Evolutionary conservation across 2,329 filamentous ascomycete species (phyloP), one percentile per base, ranked within the genome.

Genomic region (Paraphaeosphaeria minitans): DNA sequence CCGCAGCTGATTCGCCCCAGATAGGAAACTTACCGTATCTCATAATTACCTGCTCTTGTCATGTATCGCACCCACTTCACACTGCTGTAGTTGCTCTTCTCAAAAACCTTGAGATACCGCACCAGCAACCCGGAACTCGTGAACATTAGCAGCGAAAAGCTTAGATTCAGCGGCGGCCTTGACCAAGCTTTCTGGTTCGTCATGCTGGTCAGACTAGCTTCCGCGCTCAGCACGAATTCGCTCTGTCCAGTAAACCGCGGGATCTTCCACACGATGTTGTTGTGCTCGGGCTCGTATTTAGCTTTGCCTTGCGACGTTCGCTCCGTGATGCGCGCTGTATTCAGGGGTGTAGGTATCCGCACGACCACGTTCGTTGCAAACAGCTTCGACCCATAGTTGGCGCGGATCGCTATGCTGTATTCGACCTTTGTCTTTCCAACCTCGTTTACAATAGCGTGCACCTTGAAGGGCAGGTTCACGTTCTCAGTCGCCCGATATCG

Each of bases 21-120:
- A 16, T 6, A 19, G 16, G 16, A 9, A 7, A 63, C 70, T 33
- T 66, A 96, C 89, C 93, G 85, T 75, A 99, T 97, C 81, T 99
- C 95, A 78, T 99, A 99, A 78, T 93, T 97, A 29, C 95, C 95
- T 16, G 94, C 95, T 66, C 94, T 88, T 19, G 95, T 99, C 95
- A 99, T 98, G 79, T 99, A 99, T 69, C 95, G 84, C 69, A 99
- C 95, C 95, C 95, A 99, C 79, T 99, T 99, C 50, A 99, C 95
- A 74, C 93, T 97, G 63, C 91, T 96, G 77, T 99, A 99, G 78
- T 98, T 98, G 78, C 87, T 95, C 87, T 99, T 99, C 82, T 99
- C 95, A 81, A 99, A 99, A 1, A 99, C 95, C 80, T 99, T 99
- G 58, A 99, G 80, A 77, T 99, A 99, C 51, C 96, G 84, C 57